Evolutionary conservation across 306 rosid genomes (phyloP).

Genomic region (Ceratonia siliqua): DNA sequence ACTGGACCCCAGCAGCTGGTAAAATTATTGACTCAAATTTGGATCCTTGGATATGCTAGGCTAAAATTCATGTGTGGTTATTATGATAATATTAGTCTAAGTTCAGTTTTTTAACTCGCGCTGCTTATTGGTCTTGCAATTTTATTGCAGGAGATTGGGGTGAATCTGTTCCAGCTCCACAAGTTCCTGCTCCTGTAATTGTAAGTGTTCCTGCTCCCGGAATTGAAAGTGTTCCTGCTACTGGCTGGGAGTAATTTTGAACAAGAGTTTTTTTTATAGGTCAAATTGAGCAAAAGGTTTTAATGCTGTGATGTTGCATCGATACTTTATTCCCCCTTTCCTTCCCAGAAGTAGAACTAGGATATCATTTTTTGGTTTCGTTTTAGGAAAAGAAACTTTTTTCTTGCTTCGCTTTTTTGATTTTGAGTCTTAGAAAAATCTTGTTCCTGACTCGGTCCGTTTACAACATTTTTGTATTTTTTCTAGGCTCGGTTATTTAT

Average conservation of each 20-base stretch:
- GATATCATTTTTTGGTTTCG: not conserved
- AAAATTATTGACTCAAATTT: not conserved
- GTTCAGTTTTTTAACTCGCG: not conserved
- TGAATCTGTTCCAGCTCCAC: conserved; percentile 33
- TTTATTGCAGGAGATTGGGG: conserved; percentile 37
- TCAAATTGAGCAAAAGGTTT: too few relatives aligned
- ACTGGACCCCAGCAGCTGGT: conserved; percentile 40
- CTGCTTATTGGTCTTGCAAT: not conserved
- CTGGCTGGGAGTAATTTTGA: conserved; percentile 35
- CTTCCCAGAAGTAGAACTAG: not conserved
- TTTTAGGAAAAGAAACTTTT: not conserved
- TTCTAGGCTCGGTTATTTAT: not conserved
- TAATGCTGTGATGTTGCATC: not conserved
- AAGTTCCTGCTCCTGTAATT: conserved; percentile 10
- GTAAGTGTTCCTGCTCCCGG: not conserved
- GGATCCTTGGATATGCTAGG: not conserved
- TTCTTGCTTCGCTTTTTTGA: not conserved
- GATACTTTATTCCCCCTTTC: not conserved
- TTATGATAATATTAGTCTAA: not conserved
- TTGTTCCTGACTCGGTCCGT: conserved; percentile 1
- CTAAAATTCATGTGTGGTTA: not conserved
- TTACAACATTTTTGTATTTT: not conserved
- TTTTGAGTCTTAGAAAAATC: not conserved
- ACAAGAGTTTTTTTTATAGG: conserved; percentile 9
- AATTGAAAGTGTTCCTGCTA: not conserved